Base-by-base conservation (phyloP, 106 monocot species). In the Dioscorea dumetorum region DNA sequence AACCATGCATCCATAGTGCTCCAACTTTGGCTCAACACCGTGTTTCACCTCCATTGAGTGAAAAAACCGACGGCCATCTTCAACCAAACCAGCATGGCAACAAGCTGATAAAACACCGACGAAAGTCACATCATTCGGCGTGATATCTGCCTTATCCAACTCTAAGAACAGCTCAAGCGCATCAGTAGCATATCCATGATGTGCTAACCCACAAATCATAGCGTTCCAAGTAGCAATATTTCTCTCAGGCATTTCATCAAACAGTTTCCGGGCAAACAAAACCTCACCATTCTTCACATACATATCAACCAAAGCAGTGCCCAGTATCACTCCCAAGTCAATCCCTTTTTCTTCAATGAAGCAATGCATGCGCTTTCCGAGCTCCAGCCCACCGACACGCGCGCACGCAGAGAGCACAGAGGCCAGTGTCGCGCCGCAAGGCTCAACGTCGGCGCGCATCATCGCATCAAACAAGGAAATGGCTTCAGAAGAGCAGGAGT, bases 191-290 rank as follows among this genome's bases (percentile, higher is more conserved):
- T 20, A 19, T 14, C 59, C 70, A 70, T 59, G 57, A 1, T 70
- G 70, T 8, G 70, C 70, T 48, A 59, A 59, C 16, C 70, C 70
- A 32, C 22, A 48, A 22, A 70, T 49, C 70, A 70, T 58, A 4
- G 70, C 58, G 59, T 70, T 70, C 70, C 70, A 70, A 23, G 59
- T 34, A 33, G 70, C 70, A 9, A 70, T 35, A 59, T 60, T 58
- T 8, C 35, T 23, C 48, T 48, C 60, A 1, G 70, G 48, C 7
- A 41, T 13, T 20, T 58, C 18, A 5, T 49, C 60, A 23, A 70
- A 70, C 33, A 58, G 52, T 14, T 60, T 58, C 6, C 14, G n/a
- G 1, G 70, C 70, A 23, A 48, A 35, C 41, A 4, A 14, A 35
- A 70, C 19, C 22, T 19, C 16, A 20, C 70, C 70, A 60, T 60